Base-by-base conservation (phyloP, 257 asterid species). In the Salvia splendens region DNA sequence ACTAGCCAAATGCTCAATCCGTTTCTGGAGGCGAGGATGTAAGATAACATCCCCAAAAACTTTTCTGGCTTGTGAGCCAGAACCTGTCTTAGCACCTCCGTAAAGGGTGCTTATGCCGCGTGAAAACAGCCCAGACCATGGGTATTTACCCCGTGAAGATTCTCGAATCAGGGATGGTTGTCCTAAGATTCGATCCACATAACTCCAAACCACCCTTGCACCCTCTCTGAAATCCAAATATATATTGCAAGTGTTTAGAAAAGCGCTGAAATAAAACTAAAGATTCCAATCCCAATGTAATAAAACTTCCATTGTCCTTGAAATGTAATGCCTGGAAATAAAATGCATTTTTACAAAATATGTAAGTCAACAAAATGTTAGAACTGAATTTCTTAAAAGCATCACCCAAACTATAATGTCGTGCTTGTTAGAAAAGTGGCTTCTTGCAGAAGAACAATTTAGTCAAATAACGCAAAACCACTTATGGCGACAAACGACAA, bases 101-200 rank as follows among this genome's bases (percentile, higher is more conserved):
- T 82, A 78, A 48, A 90, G 64, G 54, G 64, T 62, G 64, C 82
- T 85, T 80, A 77, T 73, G 64, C 83, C 73, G 33, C 84, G 91
- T 8, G 95, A 79, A 56, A 84, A 75, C 78, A 80, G 41, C 70
- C 98, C 94, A 54, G 97, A 93, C 98, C 98, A 93, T 8, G 96
- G 97, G 80, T 90, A 90, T 73, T 82, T 93, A 47, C 95, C 98
- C 73, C 92, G 82, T 71, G 98, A 93, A 72, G 98, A 93, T 81
- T 93, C 98, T 62, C 98, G 85, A 64, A 93, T 88, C 65, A 93
- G 79, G 71, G 98, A 90, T 76, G 96, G 98, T 61, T 93, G 98
- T 66, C 98, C 98, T 75, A 93, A 72, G 79, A 93, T 86, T 75
- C 98, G 81, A 80, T 93, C 98, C 77, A 90, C 95, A 11, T 93